These are phyloP conservation scores for Geranium rotundifolium DNA, from an alignment of 345 rosid species.

Conservation along the genomic window DNA sequence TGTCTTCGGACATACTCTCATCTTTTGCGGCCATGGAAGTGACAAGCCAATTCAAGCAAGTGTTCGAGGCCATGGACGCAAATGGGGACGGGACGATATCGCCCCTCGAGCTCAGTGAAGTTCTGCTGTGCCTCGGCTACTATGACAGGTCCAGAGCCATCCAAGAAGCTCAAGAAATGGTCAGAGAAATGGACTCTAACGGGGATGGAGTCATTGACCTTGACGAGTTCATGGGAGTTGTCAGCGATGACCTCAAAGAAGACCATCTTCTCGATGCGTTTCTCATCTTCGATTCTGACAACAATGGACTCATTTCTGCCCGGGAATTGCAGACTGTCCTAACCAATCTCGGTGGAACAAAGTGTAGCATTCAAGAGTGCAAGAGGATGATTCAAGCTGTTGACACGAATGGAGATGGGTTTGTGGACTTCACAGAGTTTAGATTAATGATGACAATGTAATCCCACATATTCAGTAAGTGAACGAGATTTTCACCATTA, in stretches of 20 bases:
- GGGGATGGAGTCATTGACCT: constrained; percentile 41
- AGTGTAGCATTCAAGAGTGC: constrained; percentile 31
- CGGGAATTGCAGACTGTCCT: constrained; percentile 31
- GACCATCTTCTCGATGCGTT: constrained; percentile 36
- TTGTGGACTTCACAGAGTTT: constrained; percentile 40
- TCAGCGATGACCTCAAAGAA: background rate
- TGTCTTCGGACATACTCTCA: constrained; percentile 5
- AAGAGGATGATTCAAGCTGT: constrained; percentile 34
- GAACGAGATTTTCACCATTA: too few species aligned
- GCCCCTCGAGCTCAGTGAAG: constrained; percentile 25
- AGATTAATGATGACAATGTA: constrained; percentile 24
- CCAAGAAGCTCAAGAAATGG: constrained; percentile 27
- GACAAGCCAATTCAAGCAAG: constrained; percentile 25
- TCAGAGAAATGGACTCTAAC: constrained; percentile 26
- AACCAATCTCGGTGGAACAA: constrained; percentile 16
- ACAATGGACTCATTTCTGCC: constrained; percentile 40
- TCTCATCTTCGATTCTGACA: constrained; percentile 27
- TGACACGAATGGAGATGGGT: constrained; percentile 40
- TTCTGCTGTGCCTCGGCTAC: constrained; percentile 24
- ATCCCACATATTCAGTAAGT: too few species aligned
- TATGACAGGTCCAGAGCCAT: constrained; percentile 17
- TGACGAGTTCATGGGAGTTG: constrained; percentile 28
- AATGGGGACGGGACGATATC: constrained; percentile 45
- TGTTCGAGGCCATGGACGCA: constrained; percentile 32
- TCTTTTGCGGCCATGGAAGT: constrained; percentile 26